Conservation (phyloP, 495 filamentous ascomycete genomes). For the Neurospora terricola region DNA sequence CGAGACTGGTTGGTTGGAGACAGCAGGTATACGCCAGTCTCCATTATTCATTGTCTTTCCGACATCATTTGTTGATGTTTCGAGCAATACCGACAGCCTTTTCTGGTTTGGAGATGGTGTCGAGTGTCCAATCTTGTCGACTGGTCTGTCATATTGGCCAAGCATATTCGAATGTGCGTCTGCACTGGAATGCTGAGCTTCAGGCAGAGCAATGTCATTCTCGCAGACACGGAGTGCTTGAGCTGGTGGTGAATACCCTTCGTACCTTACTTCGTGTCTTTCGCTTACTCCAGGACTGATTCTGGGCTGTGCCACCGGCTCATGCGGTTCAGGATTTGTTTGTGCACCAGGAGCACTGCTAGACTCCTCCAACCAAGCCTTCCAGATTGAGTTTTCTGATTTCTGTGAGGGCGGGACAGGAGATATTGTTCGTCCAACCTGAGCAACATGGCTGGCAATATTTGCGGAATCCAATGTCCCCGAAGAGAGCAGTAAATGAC, state of each 20-base stretch:
- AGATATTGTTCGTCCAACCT: slow-evolving; percentile 8
- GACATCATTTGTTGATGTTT: not conserved
- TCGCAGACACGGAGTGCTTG: not conserved
- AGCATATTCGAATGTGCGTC: not conserved
- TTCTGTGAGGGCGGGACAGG: slow-evolving; percentile 14
- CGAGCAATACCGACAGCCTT: not conserved
- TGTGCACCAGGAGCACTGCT: slow-evolving; percentile 1
- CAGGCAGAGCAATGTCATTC: not conserved
- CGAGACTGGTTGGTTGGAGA: not conserved
- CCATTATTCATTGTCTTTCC: not conserved
- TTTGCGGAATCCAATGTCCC: slow-evolving; percentile 8
- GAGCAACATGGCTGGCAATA: slow-evolving; percentile 14
- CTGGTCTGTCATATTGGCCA: not conserved
- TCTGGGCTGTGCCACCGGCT: not conserved
- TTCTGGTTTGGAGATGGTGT: not conserved
- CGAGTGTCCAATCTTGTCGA: not conserved
- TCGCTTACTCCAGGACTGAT: slow-evolving; percentile 21
- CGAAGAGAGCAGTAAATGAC: not conserved
- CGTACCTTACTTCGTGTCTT: not conserved
- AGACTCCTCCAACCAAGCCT: slow-evolving; percentile 10
- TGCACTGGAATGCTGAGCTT: not conserved
- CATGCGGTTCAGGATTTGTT: not conserved
- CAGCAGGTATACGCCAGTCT: not conserved
- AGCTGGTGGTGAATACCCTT: not conserved
- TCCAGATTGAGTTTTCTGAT: slow-evolving; percentile 11